Percentiles rank a stretch among this genome's conserved stretches.
These are phyloP conservation scores for Chaetomiaceae sp. DNA, from an alignment of 2,329 filamentous ascomycete species.

Conservation along the genomic window DNA sequence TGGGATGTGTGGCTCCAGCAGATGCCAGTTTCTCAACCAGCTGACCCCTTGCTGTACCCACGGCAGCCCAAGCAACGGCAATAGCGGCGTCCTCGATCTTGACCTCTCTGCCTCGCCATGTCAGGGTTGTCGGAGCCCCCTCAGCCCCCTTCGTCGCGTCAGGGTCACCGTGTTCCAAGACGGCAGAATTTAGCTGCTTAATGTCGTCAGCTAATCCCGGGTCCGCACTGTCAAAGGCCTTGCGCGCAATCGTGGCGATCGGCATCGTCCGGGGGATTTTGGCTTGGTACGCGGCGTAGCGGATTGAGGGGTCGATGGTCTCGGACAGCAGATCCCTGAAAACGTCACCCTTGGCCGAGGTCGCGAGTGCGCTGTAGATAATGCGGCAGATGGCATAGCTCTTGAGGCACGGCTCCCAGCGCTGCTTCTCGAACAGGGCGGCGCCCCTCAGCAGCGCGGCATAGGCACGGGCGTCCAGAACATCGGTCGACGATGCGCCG, in stretches of 20 bases:
- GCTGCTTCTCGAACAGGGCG: conserved; percentile 79
- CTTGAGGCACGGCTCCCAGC: conserved; percentile 73
- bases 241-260: conserved; percentile 71
- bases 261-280: conserved; percentile 82
- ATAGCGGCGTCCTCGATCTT: conserved; percentile 91
- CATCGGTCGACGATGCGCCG: conserved; percentile 63
- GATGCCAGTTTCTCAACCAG: conserved; percentile 47
- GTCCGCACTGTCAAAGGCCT: conserved; percentile 68
- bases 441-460: conserved; percentile 70
- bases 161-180: conserved; percentile 55
- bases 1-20: conserved; percentile 43
- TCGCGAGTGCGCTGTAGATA: conserved; percentile 73
- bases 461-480: conserved; percentile 85
- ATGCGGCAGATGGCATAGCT: conserved; percentile 73
- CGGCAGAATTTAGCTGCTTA: conserved; percentile 63
- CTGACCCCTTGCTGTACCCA: conserved; percentile 50
- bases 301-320: conserved; percentile 87
- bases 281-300: conserved; percentile 90
- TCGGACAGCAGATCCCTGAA: conserved; percentile 82
- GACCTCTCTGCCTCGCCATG: conserved; percentile 81
- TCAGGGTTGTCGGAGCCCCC: conserved; percentile 64
- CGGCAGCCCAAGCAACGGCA: conserved; percentile 72
- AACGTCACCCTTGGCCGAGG: conserved; percentile 63
- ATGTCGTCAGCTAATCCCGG: conserved; percentile 60
- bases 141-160: conserved; percentile 47